Percentiles rank a stretch among this genome's conserved stretches.
Conservation (phyloP, 139 green algal genomes). For the Mesotaenium endlicherianum region DNA sequence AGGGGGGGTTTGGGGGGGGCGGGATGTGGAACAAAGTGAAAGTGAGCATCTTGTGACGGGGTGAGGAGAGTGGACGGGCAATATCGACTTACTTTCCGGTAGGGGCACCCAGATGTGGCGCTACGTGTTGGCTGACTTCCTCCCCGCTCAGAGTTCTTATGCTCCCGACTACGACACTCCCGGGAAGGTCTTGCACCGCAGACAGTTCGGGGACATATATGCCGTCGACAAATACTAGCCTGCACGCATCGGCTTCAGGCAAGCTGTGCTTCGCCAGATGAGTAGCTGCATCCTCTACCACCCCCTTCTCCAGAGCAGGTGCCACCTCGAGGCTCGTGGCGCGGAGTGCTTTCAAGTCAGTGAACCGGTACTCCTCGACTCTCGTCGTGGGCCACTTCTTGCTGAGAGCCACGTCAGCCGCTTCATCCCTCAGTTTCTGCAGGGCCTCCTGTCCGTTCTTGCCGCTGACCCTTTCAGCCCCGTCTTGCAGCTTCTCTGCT, state of each 20-base stretch:
- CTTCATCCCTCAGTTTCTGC: not conserved
- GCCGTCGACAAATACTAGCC: conserved; percentile 42
- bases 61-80: not conserved
- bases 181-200: not conserved
- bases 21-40: too few species aligned
- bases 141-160: not conserved
- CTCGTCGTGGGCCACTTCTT: conserved; percentile 18
- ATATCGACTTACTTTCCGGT: conserved; percentile 3
- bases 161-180: conserved; percentile 3
- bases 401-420: not conserved
- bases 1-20: too few species aligned
- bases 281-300: not conserved
- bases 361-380: conserved; percentile 48
- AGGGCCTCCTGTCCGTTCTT: not conserved
- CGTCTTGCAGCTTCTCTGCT: not conserved
- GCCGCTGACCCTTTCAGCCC: not conserved
- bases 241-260: conserved; percentile 3
- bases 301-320: conserved; percentile 11
- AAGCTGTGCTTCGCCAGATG: conserved; percentile 16
- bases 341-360: conserved; percentile 25
- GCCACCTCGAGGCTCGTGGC: not conserved
- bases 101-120: not conserved
- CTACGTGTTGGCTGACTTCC: not conserved
- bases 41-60: not conserved
- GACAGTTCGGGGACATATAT: conserved; percentile 19